Conservation (phyloP, 2,329 filamentous ascomycete genomes). For the Pseudocercospora crystallina region DNA sequence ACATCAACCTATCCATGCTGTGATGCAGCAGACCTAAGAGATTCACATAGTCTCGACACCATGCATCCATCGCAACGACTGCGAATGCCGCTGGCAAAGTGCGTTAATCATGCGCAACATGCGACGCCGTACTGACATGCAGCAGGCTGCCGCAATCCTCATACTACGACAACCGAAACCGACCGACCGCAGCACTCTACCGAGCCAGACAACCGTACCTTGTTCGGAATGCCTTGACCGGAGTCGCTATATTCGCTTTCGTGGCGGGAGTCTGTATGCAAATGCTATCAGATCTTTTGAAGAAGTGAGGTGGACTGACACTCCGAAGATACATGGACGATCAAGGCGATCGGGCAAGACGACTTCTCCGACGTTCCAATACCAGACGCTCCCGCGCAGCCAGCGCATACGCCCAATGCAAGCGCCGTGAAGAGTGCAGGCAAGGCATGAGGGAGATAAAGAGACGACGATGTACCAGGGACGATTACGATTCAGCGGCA, state of each 20-base stretch:
- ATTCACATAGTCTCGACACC: neutral
- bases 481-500: constrained; percentile 10
- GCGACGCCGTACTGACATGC: neutral
- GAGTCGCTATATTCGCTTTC: constrained; percentile 70
- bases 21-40: neutral
- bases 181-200: constrained; percentile 83
- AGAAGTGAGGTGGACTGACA: constrained; percentile 4
- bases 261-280: constrained; percentile 83
- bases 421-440: constrained; percentile 27
- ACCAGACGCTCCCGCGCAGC: constrained; percentile 66
- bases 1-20: too few species aligned
- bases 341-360: constrained; percentile 88
- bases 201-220: constrained; percentile 90
- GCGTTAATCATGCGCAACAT: neutral
- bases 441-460: constrained; percentile 7
- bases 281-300: neutral
- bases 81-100: constrained; percentile 27
- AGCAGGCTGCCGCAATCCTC: constrained; percentile 62
- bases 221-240: constrained; percentile 82
- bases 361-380: constrained; percentile 95
- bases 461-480: neutral
- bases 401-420: constrained; percentile 31
- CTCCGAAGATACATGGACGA: constrained; percentile 65
- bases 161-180: constrained; percentile 88
- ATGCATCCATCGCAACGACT: neutral